Base-by-base conservation (phyloP, 73 alveolate species). In the Stentor coeruleus region DNA sequence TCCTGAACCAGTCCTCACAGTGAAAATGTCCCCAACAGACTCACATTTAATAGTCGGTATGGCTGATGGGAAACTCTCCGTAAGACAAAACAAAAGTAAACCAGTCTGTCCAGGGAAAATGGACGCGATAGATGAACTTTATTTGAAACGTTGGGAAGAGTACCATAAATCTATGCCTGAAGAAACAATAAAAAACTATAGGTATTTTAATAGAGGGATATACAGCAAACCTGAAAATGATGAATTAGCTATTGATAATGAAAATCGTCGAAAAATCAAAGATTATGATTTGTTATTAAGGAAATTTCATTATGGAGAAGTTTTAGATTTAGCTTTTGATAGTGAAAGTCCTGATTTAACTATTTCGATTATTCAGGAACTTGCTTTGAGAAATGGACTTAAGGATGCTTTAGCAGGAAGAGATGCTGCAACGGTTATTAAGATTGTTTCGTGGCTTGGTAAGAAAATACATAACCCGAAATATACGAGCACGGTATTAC, bases 121-220 rank as follows among this genome's bases (percentile, higher is more conserved):
- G 1, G 79, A 66, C n/a, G 42, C n/a, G 2, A 66, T 40, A 20
- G 79, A 66, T 15, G 40, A 20, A 1, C n/a, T 66, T 66, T 66
- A 66, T 33, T 66, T 66, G 2, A 31, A 66, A 33, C n/a, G 33
- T 28, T 66, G 79, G 79, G 79, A 66, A 66, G 79, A 66, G 37
- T 66, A 26, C 41, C n/a, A 31, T 20, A 33, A 20, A 33, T 28
- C 36, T 37, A 35, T 74, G n/a, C 82, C 86, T 20, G 20, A 59
- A 81, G 80, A 74, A 55, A 81, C 82, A 81, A 82, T 81, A 35
- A 72, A 81, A 37, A 55, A 81, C 59, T 81, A 41, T 35, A 41
- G 58, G 49, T 81, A 81, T 81, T 81, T 81, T 60, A 81, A 60
- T 35, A 81, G 86, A 81, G 86, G 86, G 33, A 35, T 81, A 31